Percentiles rank a stretch among this genome's conserved stretches.
Conservation (phyloP, 257 asterid species). For the Przewalskia tangutica region DNA sequence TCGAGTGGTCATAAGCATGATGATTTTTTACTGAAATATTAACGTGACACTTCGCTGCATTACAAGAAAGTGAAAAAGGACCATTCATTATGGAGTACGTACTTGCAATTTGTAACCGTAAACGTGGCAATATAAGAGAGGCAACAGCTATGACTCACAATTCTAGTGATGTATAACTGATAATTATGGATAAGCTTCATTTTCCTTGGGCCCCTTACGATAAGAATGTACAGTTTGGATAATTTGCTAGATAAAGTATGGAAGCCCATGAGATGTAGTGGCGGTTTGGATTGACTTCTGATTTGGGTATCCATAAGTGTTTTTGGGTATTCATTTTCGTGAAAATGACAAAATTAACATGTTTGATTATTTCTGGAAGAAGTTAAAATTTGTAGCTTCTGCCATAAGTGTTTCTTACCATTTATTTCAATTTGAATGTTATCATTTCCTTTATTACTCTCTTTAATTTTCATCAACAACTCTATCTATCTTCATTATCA, state of each 20-base stretch:
- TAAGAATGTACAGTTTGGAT: not conserved
- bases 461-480: too few relatives aligned
- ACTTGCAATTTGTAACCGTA: not conserved
- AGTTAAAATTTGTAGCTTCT: too few relatives aligned
- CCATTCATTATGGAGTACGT: not conserved
- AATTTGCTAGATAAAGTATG: not conserved
- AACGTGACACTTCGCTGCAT: not conserved
- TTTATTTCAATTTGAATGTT: too few relatives aligned
- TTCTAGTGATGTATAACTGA: not conserved
- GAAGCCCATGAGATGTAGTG: not conserved
- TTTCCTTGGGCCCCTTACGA: not conserved
- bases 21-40: not conserved
- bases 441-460: too few relatives aligned
- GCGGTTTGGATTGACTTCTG: too few relatives aligned
- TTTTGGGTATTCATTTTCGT: too few relatives aligned
- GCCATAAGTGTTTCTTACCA: too few relatives aligned
- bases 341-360: too few relatives aligned
- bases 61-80: not conserved
- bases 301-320: too few relatives aligned
- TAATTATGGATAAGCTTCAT: not conserved
- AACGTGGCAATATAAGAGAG: not conserved
- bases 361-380: too few relatives aligned
- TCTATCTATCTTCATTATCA: too few relatives aligned
- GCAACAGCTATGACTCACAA: not conserved
- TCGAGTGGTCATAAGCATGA: not conserved